These are phyloP conservation scores for Hymenoscyphus scutula DNA, from an alignment of 2,329 filamentous ascomycete species.

Conservation along the genomic window DNA sequence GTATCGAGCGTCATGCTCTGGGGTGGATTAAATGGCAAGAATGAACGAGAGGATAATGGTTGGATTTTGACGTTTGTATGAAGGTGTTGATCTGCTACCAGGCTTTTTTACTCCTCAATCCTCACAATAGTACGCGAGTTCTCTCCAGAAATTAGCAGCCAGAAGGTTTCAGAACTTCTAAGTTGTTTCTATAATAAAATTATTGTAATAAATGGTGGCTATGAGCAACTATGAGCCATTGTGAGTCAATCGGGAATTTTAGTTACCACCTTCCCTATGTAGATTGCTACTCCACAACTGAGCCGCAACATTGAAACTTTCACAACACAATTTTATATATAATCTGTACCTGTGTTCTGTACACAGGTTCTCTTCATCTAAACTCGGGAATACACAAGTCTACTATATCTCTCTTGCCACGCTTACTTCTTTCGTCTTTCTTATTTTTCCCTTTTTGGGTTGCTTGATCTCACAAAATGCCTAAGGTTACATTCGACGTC, in stretches of 20 bases:
- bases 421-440: background rate
- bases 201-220: background rate
- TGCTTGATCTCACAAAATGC: conserved; percentile 9
- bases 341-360: background rate
- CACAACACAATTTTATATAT: background rate
- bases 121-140: background rate
- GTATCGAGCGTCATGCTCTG: conserved; percentile 58
- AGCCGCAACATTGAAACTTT: background rate
- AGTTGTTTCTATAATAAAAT: background rate
- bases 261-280: background rate
- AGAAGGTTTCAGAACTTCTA: background rate
- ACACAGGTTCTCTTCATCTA: background rate
- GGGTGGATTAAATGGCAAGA: conserved; percentile 55
- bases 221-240: background rate
- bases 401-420: background rate
- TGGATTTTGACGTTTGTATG: conserved; percentile 57
- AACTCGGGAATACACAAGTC: background rate
- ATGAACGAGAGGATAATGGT: conserved; percentile 55
- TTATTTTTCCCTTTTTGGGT: background rate
- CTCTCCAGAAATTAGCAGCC: background rate
- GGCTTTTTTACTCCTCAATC: too few species aligned
- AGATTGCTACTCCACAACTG: background rate
- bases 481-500: conserved; percentile 19
- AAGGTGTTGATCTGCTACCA: background rate
- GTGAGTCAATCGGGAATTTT: background rate